Conservation (phyloP, 805 yeast genomes). For the Schwanniomyces vanrijiae region DNA sequence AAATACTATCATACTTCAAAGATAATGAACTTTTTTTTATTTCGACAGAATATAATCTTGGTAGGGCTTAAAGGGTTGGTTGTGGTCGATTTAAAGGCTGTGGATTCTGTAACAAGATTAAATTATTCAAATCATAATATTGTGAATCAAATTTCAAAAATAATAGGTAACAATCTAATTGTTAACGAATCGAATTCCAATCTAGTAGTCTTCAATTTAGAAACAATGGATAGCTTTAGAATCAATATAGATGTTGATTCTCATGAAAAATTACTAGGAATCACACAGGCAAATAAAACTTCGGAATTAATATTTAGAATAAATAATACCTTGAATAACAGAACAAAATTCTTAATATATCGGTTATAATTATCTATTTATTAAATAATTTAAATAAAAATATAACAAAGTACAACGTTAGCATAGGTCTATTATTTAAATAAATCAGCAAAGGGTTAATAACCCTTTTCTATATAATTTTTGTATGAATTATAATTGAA, state of each 20-base stretch:
- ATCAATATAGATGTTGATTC: neutral
- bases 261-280: constrained; percentile 1
- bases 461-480: constrained; percentile 27
- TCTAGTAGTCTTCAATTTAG: constrained; percentile 3
- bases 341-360: constrained; percentile 5
- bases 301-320: neutral
- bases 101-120: neutral
- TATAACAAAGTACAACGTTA: neutral
- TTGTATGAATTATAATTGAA: constrained; percentile 52
- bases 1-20: neutral
- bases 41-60: neutral
- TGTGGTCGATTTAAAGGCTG: neutral
- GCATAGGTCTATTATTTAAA: neutral
- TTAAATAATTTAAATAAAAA: neutral
- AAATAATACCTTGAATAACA: neutral
- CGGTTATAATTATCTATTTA: neutral
- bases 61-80: constrained; percentile 3
- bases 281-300: neutral
- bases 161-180: constrained; percentile 3
- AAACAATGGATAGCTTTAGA: neutral
- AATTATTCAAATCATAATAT: constrained; percentile 8
- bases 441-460: constrained; percentile 1
- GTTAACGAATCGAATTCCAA: constrained; percentile 8
- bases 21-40: constrained; percentile 1
- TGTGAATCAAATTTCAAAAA: constrained; percentile 5